Base-by-base conservation (phyloP, 2,329 filamentous ascomycete species). In the Alternaria sp. region DNA sequence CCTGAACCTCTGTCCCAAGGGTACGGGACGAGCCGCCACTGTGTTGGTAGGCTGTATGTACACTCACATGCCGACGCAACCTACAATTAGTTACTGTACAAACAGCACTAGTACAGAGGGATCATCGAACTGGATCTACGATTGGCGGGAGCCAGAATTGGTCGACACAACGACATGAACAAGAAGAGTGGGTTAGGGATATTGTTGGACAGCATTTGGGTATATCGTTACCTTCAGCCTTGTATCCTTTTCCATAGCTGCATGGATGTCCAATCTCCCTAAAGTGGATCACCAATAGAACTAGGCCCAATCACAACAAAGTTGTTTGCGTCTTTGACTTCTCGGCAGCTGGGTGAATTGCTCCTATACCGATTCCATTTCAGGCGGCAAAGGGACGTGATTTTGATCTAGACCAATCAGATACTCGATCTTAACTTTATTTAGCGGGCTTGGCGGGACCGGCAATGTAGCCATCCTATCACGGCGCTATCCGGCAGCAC, bases 1-100 rank as follows among this genome's bases (percentile, higher is more conserved):
- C 62, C 62, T 64, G 60, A 51, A 48, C 48, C 40, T 34, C 53
- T 22, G 30, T 56, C 45, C 60, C 66, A 66, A 54, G 43, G 16
- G 27, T 50, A 66, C 67, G 70, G 71, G 64, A 71, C 68, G 67
- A 74, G 54, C 69, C 66, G 70, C 59, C 49, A 65, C 32, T 52
- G 18, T 45, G 34, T 5, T 59, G 46, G n/a, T 50, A 41, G 28
- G 25, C 46, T 30, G 53, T 28, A 43, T 46, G 22, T 46, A 40
- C 38, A 25, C 55, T 25, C 25, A 28, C 16, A 27, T 45, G 25
- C 40, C 46, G 34, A 41, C 36, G 34, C 34, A 63, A 54, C 32
- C 34, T 51, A 59, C 20, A 36, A 27, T 36, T 28, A 41, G 46
- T 25, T 32, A 38, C 53, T 46, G 44, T n/a, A 16, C 34, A 4